phyloP scores from a whole-genome alignment of 306 rosid species.

The Styphnolobium japonicum region DNA sequence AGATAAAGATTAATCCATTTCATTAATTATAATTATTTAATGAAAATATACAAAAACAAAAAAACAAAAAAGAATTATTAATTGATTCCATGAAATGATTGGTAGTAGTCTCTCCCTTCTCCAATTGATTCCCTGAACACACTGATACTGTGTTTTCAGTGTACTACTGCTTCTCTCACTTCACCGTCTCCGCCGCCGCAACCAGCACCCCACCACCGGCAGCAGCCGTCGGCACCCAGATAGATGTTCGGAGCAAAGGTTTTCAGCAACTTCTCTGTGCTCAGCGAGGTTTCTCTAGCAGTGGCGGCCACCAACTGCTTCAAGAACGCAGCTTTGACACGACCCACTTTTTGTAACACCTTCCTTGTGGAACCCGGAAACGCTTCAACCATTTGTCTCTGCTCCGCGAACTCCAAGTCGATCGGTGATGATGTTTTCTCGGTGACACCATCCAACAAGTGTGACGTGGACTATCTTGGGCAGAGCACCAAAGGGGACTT shows the following conservation, averaged over 20 bases:
- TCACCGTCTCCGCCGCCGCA: not conserved
- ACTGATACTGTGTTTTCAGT: not conserved
- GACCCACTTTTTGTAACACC: not conserved
- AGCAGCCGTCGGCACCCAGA: no score
- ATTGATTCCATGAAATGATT: no score
- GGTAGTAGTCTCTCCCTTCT: no score
- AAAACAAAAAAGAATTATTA: no score
- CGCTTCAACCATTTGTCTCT: constrained; percentile 1
- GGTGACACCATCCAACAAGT: constrained; percentile 56
- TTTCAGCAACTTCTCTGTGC: not conserved
- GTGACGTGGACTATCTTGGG: constrained; percentile 87
- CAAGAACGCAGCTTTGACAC: not conserved
- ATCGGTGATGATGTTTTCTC: constrained; percentile 60
- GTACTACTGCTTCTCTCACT: not conserved
- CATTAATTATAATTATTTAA: no score
- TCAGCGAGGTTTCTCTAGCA: constrained; percentile 1
- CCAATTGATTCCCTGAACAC: not conserved
- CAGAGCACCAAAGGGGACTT: constrained; percentile 95
- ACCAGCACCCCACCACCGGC: not conserved
- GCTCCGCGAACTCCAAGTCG: constrained; percentile 44
- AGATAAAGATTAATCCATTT: no score
- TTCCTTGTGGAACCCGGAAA: not conserved
- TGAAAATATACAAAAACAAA: no score
- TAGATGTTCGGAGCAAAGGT: constrained; percentile 23
- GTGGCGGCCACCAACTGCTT: constrained; percentile 26